Evolutionary conservation across 768 basidiomycete species (phyloP), one percentile per base, ranked within the genome.

Genomic region (Collybiopsis confluens): DNA sequence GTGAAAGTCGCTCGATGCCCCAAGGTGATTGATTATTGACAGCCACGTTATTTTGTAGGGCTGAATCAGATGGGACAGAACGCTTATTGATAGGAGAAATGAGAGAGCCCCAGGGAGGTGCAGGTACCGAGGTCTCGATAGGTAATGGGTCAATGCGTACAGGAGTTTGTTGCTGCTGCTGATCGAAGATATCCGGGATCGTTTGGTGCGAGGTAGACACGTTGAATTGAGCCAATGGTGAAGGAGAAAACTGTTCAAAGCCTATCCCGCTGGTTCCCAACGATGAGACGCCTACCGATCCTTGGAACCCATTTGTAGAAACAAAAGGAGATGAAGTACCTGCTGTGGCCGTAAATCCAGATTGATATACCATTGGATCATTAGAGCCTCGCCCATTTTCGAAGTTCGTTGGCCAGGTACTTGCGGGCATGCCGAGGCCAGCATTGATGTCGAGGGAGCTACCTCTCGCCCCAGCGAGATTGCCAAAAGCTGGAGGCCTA

Each of bases 1-100:
- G 60, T 9, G 66, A 60, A 21, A 20, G 52, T 58, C 27, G 21
- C 20, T 33, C 41, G n/a, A 26, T 26, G 35, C 26, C 26, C 50
- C 50, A 51, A 51, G 50, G 50, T 3, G 50, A 51, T 11, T 40
- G 41, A 15, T 27, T 40, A 24, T 40, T 27, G 13, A 33, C 27
- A 30, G 33, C 18, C 18, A 64, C 52, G 8, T 72, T 73, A 58
- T 75, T 80, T 20, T 60, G 57, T 7, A 67, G 59, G 21, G 75
- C 74, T 8, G 78, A 74, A 53, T 80, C 80, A 55, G 78, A 77
- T 2, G 76, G 72, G 16, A 69, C 71, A 16, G 70, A 67, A 7
- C 2, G 58, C 21, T 21, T 65, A 56, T 20, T 61, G 40, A 35
- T 72, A 67, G 8, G 65, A 43, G 52, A 53, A 6, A 44, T 42